Evolutionary conservation across 495 filamentous ascomycete genomes (phyloP).

Genomic region (Trichoderma virens): DNA sequence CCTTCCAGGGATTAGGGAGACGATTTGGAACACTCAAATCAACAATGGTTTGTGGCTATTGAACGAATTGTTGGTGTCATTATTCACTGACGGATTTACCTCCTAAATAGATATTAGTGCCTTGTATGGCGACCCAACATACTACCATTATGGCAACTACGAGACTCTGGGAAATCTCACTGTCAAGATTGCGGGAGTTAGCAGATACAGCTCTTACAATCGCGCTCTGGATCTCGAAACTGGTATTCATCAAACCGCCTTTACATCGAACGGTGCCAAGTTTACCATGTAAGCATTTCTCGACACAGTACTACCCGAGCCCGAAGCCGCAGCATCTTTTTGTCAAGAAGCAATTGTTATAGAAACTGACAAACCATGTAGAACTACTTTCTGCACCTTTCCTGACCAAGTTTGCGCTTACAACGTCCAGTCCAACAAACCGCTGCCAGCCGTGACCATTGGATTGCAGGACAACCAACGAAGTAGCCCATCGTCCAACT

Average conservation of each 20-base stretch:
- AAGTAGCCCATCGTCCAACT: conserved; percentile 3
- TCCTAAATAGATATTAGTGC: background rate
- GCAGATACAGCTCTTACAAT: conserved; percentile 24
- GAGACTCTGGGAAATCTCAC: conserved; percentile 37
- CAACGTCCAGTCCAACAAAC: conserved; percentile 18
- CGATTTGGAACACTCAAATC: background rate
- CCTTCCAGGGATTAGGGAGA: background rate
- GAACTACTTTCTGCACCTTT: conserved; percentile 31
- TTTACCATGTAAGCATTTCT: conserved; percentile 18
- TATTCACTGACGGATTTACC: background rate
- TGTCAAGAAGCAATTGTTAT: background rate
- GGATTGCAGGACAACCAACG: conserved; percentile 10
- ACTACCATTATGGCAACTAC: conserved; percentile 37
- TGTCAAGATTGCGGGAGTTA: conserved; percentile 24
- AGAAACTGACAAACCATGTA: background rate
- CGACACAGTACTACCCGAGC: too few relatives aligned
- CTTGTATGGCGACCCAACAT: conserved; percentile 10
- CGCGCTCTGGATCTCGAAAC: conserved; percentile 34
- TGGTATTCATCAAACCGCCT: conserved; percentile 29
- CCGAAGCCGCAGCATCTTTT: too few relatives aligned
- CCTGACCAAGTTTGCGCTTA: conserved; percentile 43
- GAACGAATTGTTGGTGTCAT: too few relatives aligned
- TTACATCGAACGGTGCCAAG: conserved; percentile 16
- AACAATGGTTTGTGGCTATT: background rate
- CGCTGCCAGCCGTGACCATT: conserved; percentile 27